Evolutionary conservation across 495 filamentous ascomycete species (phyloP).

Genomic region (Parmelia sp.): DNA sequence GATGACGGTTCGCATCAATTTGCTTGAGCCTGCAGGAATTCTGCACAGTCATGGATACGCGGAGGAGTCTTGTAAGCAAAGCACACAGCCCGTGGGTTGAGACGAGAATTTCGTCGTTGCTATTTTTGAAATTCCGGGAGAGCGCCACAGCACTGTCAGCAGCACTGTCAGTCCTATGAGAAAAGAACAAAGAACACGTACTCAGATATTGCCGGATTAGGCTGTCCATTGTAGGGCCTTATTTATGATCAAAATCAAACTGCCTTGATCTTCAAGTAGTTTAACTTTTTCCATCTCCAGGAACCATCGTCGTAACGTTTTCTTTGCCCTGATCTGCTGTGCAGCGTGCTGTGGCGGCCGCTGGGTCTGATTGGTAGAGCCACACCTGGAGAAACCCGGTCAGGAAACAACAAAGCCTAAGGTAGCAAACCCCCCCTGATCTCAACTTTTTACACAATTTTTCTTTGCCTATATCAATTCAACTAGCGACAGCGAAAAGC

Average conservation of each 20-base stretch:
- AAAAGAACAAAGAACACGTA: constrained; percentile 8
- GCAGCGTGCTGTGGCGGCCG: not conserved
- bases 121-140: constrained; percentile 8
- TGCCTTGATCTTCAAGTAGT: not conserved
- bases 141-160: constrained; percentile 1
- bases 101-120: not conserved
- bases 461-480: not conserved
- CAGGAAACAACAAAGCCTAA: not conserved
- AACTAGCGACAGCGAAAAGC: not conserved
- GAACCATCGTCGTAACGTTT: not conserved
- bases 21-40: not conserved
- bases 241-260: not conserved
- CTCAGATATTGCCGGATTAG: not conserved
- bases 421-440: not conserved
- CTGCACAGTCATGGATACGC: not conserved
- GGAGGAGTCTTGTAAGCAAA: not conserved
- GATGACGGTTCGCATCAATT: not conserved
- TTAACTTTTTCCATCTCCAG: not conserved
- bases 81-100: not conserved
- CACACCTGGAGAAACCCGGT: not conserved
- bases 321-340: not conserved
- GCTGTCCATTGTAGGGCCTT: not conserved
- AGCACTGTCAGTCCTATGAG: too few relatives aligned
- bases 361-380: not conserved
- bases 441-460: not conserved